These are phyloP conservation scores for Arabidopsis arenosa DNA, from an alignment of 345 rosid genomes.

Conservation along the genomic window DNA sequence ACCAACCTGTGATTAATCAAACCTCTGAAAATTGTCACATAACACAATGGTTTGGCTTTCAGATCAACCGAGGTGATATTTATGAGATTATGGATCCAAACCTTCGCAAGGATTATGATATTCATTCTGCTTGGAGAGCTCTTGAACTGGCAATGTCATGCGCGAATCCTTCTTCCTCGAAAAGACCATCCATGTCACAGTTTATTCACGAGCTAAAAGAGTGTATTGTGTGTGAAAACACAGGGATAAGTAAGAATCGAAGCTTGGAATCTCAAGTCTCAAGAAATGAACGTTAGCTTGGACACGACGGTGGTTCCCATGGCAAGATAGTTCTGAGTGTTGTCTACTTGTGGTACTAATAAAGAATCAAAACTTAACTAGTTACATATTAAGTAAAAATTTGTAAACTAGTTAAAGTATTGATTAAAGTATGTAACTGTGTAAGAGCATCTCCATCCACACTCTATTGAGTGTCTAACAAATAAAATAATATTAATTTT, in stretches of 20 bases:
- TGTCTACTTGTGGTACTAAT: neutral
- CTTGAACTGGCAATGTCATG: constrained; percentile 34
- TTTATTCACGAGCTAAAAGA: neutral
- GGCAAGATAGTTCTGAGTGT: constrained; percentile 12
- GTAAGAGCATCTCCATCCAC: no score
- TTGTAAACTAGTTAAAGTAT: neutral
- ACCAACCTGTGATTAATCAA: constrained; percentile 36
- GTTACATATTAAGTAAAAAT: neutral
- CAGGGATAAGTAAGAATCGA: neutral
- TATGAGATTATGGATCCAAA: constrained; percentile 8
- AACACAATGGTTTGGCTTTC: neutral
- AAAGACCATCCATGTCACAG: constrained; percentile 17
- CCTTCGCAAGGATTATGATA: neutral
- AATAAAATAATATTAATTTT: no score
- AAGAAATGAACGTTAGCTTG: neutral
- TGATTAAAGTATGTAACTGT: neutral
- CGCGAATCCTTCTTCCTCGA: neutral
- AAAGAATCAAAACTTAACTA: neutral
- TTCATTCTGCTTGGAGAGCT: constrained; percentile 26
- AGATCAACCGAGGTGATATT: neutral
- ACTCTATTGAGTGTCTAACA: no score
- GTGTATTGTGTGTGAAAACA: neutral
- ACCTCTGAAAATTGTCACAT: neutral
- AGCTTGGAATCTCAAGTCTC: neutral
- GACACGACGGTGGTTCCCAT: neutral